These are phyloP conservation scores for Sodiomyces alkalinus DNA, from an alignment of 2,329 filamentous ascomycete species.

Conservation along the genomic window DNA sequence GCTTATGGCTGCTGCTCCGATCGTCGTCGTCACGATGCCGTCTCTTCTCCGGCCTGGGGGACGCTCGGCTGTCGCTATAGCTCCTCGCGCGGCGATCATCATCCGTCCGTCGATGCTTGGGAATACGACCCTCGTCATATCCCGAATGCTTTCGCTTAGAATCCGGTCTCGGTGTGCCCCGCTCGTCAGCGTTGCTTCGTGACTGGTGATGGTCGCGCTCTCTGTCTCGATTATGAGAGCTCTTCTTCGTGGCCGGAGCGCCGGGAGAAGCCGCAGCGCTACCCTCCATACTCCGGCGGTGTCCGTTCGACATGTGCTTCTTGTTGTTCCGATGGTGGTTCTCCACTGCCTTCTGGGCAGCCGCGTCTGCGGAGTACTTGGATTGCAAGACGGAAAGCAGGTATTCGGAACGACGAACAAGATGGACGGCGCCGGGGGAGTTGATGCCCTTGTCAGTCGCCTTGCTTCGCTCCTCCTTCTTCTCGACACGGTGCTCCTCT, in stretches of 20 bases:
- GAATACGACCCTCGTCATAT: constrained; percentile 25
- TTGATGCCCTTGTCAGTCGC: constrained; percentile 68
- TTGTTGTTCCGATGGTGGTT: constrained; percentile 95
- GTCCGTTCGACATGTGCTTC: constrained; percentile 46
- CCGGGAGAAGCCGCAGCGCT: constrained; percentile 59
- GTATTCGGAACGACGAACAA: constrained; percentile 90
- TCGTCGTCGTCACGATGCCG: constrained; percentile 15
- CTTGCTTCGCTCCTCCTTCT: constrained; percentile 82
- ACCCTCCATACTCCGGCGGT: constrained; percentile 41
- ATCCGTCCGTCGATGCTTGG: constrained; percentile 26
- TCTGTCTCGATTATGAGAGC: constrained; percentile 29
- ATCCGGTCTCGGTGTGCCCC: constrained; percentile 34
- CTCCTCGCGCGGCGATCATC: constrained; percentile 22
- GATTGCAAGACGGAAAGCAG: constrained; percentile 85
- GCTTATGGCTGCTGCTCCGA: constrained; percentile 14
- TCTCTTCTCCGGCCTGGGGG: constrained; percentile 13
- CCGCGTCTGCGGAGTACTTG: constrained; percentile 63
- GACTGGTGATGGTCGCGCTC: constrained; percentile 35
- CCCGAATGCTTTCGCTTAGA: constrained; percentile 45
- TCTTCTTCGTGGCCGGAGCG: constrained; percentile 35
- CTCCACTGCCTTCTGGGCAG: constrained; percentile 66
- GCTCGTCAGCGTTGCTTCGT: constrained; percentile 34
- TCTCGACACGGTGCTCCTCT: constrained; percentile 95
- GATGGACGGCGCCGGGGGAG: constrained; percentile 90
- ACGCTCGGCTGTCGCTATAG: constrained; percentile 21